These are phyloP conservation scores for Epichloe brachyelytri DNA, from an alignment of 2,329 filamentous ascomycete species.

Conservation along the genomic window DNA sequence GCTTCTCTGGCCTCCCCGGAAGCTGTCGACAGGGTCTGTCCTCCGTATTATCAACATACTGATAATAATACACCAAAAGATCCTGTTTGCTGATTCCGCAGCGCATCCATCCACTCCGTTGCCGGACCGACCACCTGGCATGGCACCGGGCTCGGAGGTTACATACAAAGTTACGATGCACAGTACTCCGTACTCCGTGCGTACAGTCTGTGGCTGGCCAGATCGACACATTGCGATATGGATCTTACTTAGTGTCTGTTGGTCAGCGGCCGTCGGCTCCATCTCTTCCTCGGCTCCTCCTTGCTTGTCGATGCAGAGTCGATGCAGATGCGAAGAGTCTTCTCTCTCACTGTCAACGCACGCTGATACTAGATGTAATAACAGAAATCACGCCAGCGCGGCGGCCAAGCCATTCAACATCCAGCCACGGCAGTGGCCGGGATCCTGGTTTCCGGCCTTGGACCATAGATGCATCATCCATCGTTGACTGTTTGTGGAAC, in stretches of 20 bases:
- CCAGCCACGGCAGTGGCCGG: background rate
- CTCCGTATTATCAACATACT: no score
- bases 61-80: no score
- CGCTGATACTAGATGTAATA: background rate
- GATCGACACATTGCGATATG: background rate
- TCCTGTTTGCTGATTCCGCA: no score
- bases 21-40: background rate
- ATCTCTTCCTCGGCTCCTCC: background rate
- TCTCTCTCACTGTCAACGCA: no score
- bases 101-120: background rate
- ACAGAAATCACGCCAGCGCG: background rate
- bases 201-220: background rate
- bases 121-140: background rate
- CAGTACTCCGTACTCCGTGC: background rate
- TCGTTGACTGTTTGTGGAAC: background rate
- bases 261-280: background rate
- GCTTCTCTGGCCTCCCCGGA: background rate
- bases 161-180: background rate
- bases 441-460: conserved; percentile 5
- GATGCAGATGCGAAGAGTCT: background rate
- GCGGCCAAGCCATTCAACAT: background rate
- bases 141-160: background rate
- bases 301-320: background rate
- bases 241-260: background rate
- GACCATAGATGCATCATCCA: background rate